phyloP scores from a whole-genome alignment of 371 early-diverging fungal species.

The Mortierella sp. region DNA sequence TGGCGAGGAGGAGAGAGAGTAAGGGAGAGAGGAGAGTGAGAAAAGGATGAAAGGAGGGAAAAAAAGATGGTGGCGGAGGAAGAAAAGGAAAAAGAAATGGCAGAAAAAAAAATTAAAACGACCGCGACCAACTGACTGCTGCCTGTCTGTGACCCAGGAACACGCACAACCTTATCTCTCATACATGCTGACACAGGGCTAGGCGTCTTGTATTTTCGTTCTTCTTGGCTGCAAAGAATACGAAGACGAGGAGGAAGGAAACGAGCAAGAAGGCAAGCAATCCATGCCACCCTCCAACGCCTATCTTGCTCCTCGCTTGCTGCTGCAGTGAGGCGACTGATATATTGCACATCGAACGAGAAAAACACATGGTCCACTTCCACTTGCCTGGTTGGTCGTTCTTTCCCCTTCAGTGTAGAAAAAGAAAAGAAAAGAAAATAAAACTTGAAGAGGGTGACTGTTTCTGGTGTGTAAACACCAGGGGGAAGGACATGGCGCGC shows the following conservation, averaged over 20 bases:
- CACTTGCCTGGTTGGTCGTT: no score
- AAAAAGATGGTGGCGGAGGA: conserved; percentile 6
- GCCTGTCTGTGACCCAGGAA: no score
- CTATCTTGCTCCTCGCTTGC: no score
- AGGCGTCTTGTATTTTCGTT: neutral
- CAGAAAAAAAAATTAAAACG: neutral
- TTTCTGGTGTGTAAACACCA: neutral
- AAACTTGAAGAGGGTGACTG: neutral
- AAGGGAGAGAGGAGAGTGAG: neutral
- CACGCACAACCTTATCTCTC: neutral
- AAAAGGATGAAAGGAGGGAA: neutral
- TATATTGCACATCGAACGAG: no score
- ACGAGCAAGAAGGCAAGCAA: no score
- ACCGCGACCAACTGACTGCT: neutral
- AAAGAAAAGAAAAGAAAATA: neutral
- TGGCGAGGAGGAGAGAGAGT: conserved; percentile 6
- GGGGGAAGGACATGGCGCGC: neutral
- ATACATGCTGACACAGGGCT: neutral
- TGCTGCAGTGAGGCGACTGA: no score
- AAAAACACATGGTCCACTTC: no score
- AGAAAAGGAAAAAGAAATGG: neutral
- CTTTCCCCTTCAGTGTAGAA: no score
- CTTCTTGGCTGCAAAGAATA: no score
- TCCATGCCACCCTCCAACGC: no score
- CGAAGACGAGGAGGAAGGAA: conserved; percentile 6